phyloP scores from a whole-genome alignment of 2,329 filamentous ascomycete genomes.

The Falciphora oryzae region DNA sequence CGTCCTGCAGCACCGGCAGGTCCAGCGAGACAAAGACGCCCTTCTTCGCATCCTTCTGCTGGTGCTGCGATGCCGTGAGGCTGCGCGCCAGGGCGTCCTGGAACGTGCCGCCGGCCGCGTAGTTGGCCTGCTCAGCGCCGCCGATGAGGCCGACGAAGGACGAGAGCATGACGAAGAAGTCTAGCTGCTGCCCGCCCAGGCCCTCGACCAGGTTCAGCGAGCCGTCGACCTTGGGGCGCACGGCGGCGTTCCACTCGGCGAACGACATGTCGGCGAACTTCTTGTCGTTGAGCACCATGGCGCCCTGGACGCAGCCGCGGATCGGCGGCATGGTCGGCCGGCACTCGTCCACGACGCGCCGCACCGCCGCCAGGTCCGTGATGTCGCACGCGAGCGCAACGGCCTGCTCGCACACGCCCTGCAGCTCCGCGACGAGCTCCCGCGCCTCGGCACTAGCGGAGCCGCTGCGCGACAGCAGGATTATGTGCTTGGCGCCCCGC shows the following conservation, averaged over 20 bases:
- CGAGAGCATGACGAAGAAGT: conserved; percentile 37
- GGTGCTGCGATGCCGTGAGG: neutral
- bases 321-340: conserved; percentile 20
- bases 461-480: conserved; percentile 18
- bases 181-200: conserved; percentile 14
- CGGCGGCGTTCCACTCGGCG: conserved; percentile 7
- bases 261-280: conserved; percentile 8
- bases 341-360: conserved; percentile 1
- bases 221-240: conserved; percentile 14
- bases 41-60: neutral
- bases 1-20: conserved; percentile 9
- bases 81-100: conserved; percentile 19
- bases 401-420: conserved; percentile 4
- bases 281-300: conserved; percentile 21
- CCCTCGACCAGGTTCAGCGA: conserved; percentile 19
- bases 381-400: conserved; percentile 6
- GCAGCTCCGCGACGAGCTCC: conserved; percentile 12
- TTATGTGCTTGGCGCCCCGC: conserved; percentile 17
- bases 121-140: conserved; percentile 31
- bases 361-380: neutral
- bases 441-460: conserved; percentile 8
- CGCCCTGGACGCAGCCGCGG: conserved; percentile 28
- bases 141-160: conserved; percentile 32
- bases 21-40: conserved; percentile 3
- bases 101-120: conserved; percentile 32